These are phyloP conservation scores for Trypanosoma mega DNA, from an alignment of 208 protist genomes.

Conservation along the genomic window DNA sequence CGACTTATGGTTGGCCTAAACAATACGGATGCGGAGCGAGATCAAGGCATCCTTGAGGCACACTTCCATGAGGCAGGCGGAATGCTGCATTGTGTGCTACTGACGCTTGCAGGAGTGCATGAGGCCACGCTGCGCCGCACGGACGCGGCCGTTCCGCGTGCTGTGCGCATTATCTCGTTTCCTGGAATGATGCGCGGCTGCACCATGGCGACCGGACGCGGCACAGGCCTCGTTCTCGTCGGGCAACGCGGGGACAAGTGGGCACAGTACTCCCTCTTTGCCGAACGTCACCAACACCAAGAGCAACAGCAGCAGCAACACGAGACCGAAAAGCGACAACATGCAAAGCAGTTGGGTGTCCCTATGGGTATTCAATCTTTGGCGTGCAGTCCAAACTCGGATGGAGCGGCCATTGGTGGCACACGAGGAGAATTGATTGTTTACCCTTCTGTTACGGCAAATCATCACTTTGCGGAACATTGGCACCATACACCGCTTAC, in stretches of 20 bases:
- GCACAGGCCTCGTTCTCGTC: slow-evolving; percentile 65
- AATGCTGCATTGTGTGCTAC: slow-evolving; percentile 61
- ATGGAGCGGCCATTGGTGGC: slow-evolving; percentile 66
- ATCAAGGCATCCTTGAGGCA: slow-evolving; percentile 21
- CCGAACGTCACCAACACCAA: slow-evolving; percentile 8
- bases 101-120: slow-evolving; percentile 49
- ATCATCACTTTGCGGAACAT: slow-evolving; percentile 84
- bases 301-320: too few species aligned
- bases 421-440: slow-evolving; percentile 72
- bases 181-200: slow-evolving; percentile 18
- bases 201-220: slow-evolving; percentile 42
- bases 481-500: slow-evolving; percentile 88
- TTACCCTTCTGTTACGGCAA: slow-evolving; percentile 47
- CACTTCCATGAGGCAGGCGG: slow-evolving; percentile 32
- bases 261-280: slow-evolving; percentile 44
- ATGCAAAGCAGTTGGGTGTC: slow-evolving; percentile 21
- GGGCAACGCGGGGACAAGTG: slow-evolving; percentile 45
- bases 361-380: slow-evolving; percentile 55
- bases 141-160: slow-evolving; percentile 8
- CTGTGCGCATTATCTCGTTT: slow-evolving; percentile 45
- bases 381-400: slow-evolving; percentile 46
- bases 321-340: too few species aligned
- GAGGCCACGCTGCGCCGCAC: slow-evolving; percentile 48
- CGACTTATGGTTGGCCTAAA: background rate
- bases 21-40: background rate